Evolutionary conservation across 345 rosid genomes (phyloP), one percentile per base, ranked within the genome.

Genomic region (Melaleuca alternifolia): DNA sequence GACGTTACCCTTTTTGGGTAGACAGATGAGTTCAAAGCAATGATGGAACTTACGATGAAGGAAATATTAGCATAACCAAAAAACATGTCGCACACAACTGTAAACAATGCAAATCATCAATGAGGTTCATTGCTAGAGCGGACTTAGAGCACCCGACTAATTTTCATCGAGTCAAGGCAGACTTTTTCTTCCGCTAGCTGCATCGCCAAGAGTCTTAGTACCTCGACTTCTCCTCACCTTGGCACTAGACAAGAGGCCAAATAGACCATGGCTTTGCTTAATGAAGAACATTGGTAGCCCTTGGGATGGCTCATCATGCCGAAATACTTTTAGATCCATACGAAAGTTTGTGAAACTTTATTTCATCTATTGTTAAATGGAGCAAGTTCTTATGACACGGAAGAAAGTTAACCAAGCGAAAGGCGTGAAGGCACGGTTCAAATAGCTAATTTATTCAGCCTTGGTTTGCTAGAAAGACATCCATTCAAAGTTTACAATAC

Each of bases 1-100:
- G 16, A 12, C 7, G 1, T n/a, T 0, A 1, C 33, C 9, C 18
- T 6, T 61, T 12, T 6, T 0, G 11, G 5, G 11, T 62, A 15
- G 76, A 41, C 3, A 14, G 21, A 62, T 15, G 41, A 62, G 41
- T 30, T 7, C 41, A 2, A 62, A 62, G 76, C 41, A 62, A 28
- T 15, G 2, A 0, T 28, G 44, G 76, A 62, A 33, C 30, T 2
- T 7, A 15, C 20, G 2, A 9, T 30, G 2, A 62, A 62, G 5
- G 41, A 30, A 62, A 62, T 62, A 20, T 62, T 62, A 62, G 44
- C 76, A 30, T 62, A 4, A 62, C 13, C 13, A 8, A 0, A 62
- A 44, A 14, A 44, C 1, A 62, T 0, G 11, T 1, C 1, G 11
- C 1, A 9, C 11, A 7, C 76, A 62, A 30, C 37, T 4, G 16